Conservation (phyloP, 768 basidiomycete genomes). For the Suillus sp. region DNA sequence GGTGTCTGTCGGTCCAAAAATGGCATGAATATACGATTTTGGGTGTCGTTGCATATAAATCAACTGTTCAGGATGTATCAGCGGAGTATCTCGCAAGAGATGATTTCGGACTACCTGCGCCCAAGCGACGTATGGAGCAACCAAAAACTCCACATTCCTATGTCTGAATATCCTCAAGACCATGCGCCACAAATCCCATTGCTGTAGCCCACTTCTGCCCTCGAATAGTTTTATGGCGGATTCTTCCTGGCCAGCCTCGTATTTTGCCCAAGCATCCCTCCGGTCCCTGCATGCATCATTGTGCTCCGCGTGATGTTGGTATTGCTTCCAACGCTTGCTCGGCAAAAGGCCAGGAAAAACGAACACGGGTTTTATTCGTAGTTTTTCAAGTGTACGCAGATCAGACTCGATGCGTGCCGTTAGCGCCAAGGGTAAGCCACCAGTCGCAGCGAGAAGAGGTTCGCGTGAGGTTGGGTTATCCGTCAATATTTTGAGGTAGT, state of each 20-base stretch:
- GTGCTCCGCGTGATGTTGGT: slow-evolving; percentile 54
- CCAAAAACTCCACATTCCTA: slow-evolving; percentile 92
- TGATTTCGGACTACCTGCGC: slow-evolving; percentile 75
- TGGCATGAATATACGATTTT: slow-evolving; percentile 92
- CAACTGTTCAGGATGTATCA: slow-evolving; percentile 53
- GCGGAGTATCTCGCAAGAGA: not conserved
- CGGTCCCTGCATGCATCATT: slow-evolving; percentile 74
- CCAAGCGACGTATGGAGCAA: slow-evolving; percentile 95
- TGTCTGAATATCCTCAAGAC: slow-evolving; percentile 92
- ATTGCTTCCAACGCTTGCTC: slow-evolving; percentile 68
- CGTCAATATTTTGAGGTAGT: slow-evolving; percentile 81
- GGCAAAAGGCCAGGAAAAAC: slow-evolving; percentile 91
- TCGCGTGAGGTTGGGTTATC: slow-evolving; percentile 80
- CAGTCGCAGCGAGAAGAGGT: slow-evolving; percentile 91
- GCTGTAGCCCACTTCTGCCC: slow-evolving; percentile 64
- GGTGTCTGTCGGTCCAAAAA: slow-evolving; percentile 89
- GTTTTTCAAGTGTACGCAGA: slow-evolving; percentile 85
- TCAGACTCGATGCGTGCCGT: slow-evolving; percentile 89
- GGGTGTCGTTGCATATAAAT: slow-evolving; percentile 93
- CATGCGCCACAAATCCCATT: slow-evolving; percentile 95
- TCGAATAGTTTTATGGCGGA: slow-evolving; percentile 86
- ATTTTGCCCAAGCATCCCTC: slow-evolving; percentile 88
- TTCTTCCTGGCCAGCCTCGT: slow-evolving; percentile 90
- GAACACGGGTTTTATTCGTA: slow-evolving; percentile 97
- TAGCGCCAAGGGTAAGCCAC: slow-evolving; percentile 89